phyloP scores from a whole-genome alignment of 1,284 basidiomycete species.

The Ceratobasidium sp. region DNA sequence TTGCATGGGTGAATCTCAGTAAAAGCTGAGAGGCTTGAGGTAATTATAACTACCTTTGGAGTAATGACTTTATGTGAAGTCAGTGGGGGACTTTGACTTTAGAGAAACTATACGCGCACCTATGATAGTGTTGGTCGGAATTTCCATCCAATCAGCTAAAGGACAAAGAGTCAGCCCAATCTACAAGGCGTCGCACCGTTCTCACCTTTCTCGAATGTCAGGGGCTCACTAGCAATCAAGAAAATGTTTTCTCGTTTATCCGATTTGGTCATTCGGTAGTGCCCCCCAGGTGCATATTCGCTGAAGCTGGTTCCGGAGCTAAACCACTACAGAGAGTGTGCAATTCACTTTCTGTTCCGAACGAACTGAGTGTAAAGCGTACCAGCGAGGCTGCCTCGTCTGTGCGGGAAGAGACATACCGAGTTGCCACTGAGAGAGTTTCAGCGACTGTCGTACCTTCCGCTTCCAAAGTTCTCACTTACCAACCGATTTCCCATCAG shows the following conservation, averaged over 20 bases:
- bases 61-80: conserved; percentile 73
- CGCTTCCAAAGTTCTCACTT: background rate
- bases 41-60: conserved; percentile 70
- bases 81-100: conserved; percentile 50
- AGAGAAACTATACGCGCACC: conserved; percentile 49
- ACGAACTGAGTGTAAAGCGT: conserved; percentile 50
- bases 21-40: background rate
- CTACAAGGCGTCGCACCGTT: conserved; percentile 55
- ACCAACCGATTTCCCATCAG: conserved; percentile 88
- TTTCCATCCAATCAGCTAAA: conserved; percentile 92
- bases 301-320: conserved; percentile 95
- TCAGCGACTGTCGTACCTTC: background rate
- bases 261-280: conserved; percentile 95
- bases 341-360: background rate
- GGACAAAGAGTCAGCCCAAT: conserved; percentile 3
- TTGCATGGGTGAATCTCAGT: conserved; percentile 48
- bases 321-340: conserved; percentile 76
- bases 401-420: conserved; percentile 91
- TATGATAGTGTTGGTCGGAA: conserved; percentile 93
- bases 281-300: conserved; percentile 86
- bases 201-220: conserved; percentile 92
- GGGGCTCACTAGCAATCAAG: conserved; percentile 91
- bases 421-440: conserved; percentile 74
- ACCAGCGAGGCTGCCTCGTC: conserved; percentile 94
- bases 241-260: conserved; percentile 97